A percentile compares a stretch with the other conserved stretches of the same genome.
Conservation (phyloP, 768 basidiomycete genomes). For the Megacollybia marginata region DNA sequence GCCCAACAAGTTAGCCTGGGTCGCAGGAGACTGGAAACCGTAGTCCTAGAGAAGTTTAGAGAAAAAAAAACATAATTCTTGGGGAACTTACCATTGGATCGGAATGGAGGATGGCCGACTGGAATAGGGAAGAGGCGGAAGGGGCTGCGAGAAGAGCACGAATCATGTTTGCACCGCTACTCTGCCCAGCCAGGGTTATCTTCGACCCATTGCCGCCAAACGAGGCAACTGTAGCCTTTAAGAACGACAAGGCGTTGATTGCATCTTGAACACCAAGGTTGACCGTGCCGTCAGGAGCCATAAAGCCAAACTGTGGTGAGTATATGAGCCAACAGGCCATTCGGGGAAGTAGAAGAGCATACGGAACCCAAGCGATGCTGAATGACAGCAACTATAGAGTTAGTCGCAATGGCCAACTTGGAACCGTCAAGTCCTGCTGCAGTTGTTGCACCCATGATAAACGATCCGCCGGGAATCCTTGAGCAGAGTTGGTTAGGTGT, state of each 20-base stretch:
- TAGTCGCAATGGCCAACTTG: slow-evolving; percentile 58
- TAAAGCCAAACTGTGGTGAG: slow-evolving; percentile 55
- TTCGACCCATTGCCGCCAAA: slow-evolving; percentile 62
- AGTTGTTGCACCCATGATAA: slow-evolving; percentile 61
- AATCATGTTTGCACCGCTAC: slow-evolving; percentile 72
- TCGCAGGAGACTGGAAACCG: slow-evolving; percentile 52
- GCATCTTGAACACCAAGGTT: slow-evolving; percentile 70
- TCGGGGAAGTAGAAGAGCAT: slow-evolving; percentile 17
- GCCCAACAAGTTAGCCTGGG: slow-evolving; percentile 47
- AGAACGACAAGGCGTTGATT: slow-evolving; percentile 57
- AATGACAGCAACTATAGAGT: slow-evolving; percentile 72
- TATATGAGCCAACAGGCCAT: slow-evolving; percentile 2
- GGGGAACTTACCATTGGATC: slow-evolving; percentile 66
- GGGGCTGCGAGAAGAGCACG: slow-evolving; percentile 70
- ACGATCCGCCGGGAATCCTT: slow-evolving; percentile 84
- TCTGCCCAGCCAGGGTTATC: slow-evolving; percentile 78
- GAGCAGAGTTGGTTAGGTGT: neutral
- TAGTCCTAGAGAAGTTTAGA: slow-evolving; percentile 43
- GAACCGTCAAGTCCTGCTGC: slow-evolving; percentile 73
- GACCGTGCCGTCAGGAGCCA: slow-evolving; percentile 61
- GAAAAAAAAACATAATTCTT: neutral
- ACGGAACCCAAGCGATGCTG: slow-evolving; percentile 83
- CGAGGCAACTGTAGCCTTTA: slow-evolving; percentile 46
- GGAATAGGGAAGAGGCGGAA: slow-evolving; percentile 64
- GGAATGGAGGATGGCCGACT: slow-evolving; percentile 75